phyloP scores from a whole-genome alignment of 169 alveolate genomes.

The Plasmodium relictum region DNA sequence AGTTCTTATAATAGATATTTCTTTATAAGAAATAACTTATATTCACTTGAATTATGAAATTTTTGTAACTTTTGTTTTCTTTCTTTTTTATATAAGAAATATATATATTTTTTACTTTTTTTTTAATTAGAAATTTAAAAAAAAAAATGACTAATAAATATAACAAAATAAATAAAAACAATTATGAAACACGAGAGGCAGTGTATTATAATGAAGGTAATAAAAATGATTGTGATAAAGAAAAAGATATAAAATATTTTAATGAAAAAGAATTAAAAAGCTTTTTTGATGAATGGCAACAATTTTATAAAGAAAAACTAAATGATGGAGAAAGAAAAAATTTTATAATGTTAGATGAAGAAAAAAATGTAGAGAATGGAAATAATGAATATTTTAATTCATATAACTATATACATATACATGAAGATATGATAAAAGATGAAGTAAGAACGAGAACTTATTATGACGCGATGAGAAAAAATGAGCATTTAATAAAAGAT shows the following conservation, averaged over 20 bases:
- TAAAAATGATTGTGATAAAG: neutral
- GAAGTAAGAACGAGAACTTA: slow-evolving; percentile 93
- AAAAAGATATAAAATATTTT: slow-evolving; percentile 14
- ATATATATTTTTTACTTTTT: no score
- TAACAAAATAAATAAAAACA: slow-evolving; percentile 26
- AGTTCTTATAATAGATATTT: no score
- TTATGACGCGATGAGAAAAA: slow-evolving; percentile 94
- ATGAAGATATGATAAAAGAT: slow-evolving; percentile 99
- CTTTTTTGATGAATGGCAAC: slow-evolving; percentile 42
- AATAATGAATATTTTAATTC: slow-evolving; percentile 94
- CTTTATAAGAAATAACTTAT: no score
- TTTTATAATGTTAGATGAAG: slow-evolving; percentile 40
- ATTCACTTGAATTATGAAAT: no score
- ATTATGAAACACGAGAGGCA: slow-evolving; percentile 54
- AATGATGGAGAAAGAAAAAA: slow-evolving; percentile 46
- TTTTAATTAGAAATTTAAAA: neutral
- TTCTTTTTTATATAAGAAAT: no score
- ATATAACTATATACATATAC: slow-evolving; percentile 96
- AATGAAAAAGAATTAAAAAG: slow-evolving; percentile 30
- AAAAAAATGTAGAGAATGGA: slow-evolving; percentile 53
- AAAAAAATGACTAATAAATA: slow-evolving; percentile 32
- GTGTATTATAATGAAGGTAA: slow-evolving; percentile 24
- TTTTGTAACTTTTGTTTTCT: no score
- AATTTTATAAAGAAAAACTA: slow-evolving; percentile 31
- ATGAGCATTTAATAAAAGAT: slow-evolving; percentile 94